Base-by-base conservation (phyloP, 108 stramenopile genomes). In the Pseudonitzschia pungens region DNA sequence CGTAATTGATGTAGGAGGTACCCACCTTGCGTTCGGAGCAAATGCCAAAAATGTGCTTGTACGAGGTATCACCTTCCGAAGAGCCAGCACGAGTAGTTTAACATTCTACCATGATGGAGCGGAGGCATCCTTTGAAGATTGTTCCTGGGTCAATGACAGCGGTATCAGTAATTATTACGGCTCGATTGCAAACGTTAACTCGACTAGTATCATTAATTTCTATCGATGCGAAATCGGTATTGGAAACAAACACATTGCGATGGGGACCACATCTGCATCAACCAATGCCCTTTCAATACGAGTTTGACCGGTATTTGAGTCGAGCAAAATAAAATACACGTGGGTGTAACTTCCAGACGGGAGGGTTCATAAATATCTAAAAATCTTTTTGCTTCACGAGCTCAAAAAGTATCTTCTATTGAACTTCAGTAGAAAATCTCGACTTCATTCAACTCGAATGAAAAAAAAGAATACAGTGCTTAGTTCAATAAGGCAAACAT, bases 1-100 rank as follows among this genome's bases (percentile, higher is more conserved):
- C 65, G 70, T 70, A 52, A 58, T 86, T 64, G 81, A 90, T 72
- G 80, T 87, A 27, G 69, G 76, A 1, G 89, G 87, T 1, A 89
- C 90, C 0, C 93, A 94, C 58, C 76, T 94, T 21, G 77, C 81
- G 55, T 94, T 94, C 79, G 93, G 93, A 14, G 90, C 89, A 12
- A 83, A 90, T 59, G 90, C 93, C 22, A 80, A 72, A 44, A 87
- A 92, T 55, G 79, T 91, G 3, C 52, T 80, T 42, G 73, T 94
- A 26, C 78, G 84, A 43, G 93, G 93, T 12, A 63, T 92, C 20
- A 88, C 89, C 29, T 92, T 94, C 69, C 72, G 66, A 6, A 72
- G 80, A 0, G 91, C 91, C 48, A 79, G 75, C 7, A 68, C 88
- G 1, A 76, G 82, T 18, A 86, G 85, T 52, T 31, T 94, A 7